Conservation (phyloP, 1,139 yeast species). For the Sugiyamaella japonica region DNA sequence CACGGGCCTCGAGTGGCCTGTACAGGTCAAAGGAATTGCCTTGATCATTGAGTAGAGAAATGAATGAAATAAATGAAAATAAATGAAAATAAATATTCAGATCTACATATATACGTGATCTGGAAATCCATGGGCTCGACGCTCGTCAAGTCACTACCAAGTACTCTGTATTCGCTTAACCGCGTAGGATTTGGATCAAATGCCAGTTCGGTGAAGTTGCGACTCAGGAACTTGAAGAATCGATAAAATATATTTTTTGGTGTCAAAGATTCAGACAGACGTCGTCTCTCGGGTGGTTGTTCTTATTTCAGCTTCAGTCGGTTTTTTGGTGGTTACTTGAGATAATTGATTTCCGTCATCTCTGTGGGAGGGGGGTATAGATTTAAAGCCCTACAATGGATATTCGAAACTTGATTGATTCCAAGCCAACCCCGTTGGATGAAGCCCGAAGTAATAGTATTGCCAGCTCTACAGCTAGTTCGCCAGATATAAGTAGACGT, state of each 20-base stretch:
- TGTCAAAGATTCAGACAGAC: too few species aligned
- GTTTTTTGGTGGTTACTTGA: background rate
- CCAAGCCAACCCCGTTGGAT: conserved; percentile 19
- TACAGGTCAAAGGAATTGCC: conserved; percentile 41
- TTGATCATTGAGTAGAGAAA: conserved; percentile 26
- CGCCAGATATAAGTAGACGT: conserved; percentile 27
- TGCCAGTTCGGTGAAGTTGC: conserved; percentile 3
- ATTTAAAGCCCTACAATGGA: conserved; percentile 24
- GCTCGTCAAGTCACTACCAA: background rate
- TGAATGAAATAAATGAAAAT: background rate
- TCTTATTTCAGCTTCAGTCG: too few species aligned
- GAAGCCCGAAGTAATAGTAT: conserved; percentile 16
- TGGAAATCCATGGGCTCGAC: background rate
- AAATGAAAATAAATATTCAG: too few species aligned
- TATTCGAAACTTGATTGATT: conserved; percentile 29
- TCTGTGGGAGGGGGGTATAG: background rate
- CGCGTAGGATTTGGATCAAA: background rate
- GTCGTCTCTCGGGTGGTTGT: too few species aligned
- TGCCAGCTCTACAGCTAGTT: conserved; percentile 19
- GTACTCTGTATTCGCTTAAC: background rate
- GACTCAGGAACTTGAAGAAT: background rate
- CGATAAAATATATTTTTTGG: background rate
- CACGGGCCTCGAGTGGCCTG: conserved; percentile 45
- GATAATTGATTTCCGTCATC: too few species aligned
- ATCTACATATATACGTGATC: background rate